phyloP scores from a whole-genome alignment of 805 yeast species.

The Phaffomyces opuntiae region DNA sequence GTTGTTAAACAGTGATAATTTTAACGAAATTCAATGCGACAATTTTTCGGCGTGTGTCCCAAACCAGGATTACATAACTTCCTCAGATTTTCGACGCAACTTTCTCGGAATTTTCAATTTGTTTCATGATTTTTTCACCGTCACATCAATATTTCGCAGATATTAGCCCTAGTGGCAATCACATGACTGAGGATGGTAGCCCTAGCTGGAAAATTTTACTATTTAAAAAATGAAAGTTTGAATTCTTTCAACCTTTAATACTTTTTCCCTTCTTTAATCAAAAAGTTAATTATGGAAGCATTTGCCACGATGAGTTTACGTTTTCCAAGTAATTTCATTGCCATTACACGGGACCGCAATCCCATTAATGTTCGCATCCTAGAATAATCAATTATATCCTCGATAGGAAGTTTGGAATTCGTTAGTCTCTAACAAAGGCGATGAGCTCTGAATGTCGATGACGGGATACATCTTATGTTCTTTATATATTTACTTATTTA shows the following conservation, averaged over 20 bases:
- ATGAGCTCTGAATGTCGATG: conserved; percentile 27
- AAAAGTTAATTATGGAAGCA: conserved; percentile 25
- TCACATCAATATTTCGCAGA: conserved; percentile 4
- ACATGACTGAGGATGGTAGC: background rate
- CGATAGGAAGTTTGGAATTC: conserved; percentile 28
- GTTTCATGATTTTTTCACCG: conserved; percentile 3
- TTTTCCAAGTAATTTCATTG: conserved; percentile 25
- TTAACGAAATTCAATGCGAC: conserved; percentile 2
- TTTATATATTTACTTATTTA: too few relatives aligned
- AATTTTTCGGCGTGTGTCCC: conserved; percentile 4
- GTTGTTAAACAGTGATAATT: conserved; percentile 1
- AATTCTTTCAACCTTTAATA: background rate
- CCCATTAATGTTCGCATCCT: conserved; percentile 25
- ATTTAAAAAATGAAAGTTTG: background rate
- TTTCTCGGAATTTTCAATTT: conserved; percentile 10
- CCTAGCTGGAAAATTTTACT: conserved; percentile 8
- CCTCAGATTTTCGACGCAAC: background rate
- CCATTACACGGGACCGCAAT: conserved; percentile 24
- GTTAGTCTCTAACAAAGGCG: conserved; percentile 13
- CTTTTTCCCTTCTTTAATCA: conserved; percentile 23
- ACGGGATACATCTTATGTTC: conserved; percentile 20
- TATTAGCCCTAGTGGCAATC: background rate
- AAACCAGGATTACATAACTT: conserved; percentile 3
- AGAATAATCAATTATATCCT: conserved; percentile 21
- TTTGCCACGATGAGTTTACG: conserved; percentile 27